Conservation (phyloP, 768 basidiomycete species). For the Suillus variegatus region DNA sequence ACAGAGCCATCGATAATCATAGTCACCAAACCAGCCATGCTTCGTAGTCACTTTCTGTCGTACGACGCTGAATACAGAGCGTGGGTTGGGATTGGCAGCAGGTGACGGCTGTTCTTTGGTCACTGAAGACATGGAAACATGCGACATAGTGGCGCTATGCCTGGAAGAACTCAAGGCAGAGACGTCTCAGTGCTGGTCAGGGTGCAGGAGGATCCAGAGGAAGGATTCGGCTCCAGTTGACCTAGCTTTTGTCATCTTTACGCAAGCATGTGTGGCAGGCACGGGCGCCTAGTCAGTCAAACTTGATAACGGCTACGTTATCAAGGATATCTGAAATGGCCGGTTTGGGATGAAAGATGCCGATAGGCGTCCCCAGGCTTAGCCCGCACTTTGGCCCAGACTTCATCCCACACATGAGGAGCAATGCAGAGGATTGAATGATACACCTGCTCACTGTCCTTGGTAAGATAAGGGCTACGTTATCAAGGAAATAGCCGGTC, state of each 20-base stretch:
- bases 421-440: no score
- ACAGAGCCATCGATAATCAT: slow-evolving; percentile 78
- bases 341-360: no score
- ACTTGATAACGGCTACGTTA: neutral
- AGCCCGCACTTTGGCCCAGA: no score
- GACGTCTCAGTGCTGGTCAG: neutral
- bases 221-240: neutral
- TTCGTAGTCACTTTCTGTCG: slow-evolving; percentile 45
- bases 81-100: slow-evolving; percentile 12
- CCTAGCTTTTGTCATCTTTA: neutral
- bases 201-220: neutral
- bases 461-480: neutral
- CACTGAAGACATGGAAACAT: slow-evolving; percentile 13
- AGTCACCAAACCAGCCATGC: slow-evolving; percentile 83
- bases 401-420: no score
- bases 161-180: neutral
- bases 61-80: slow-evolving; percentile 13
- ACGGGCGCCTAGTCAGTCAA: neutral
- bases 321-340: neutral
- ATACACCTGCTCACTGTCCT: no score
- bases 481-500: neutral
- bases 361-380: no score
- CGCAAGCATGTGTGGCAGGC: neutral
- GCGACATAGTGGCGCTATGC: slow-evolving; percentile 2
- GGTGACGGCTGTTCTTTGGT: slow-evolving; percentile 21